A percentile compares a stretch with the other conserved stretches of the same genome.
Evolutionary conservation across 345 rosid species (phyloP).

Genomic region (Angophora floribunda): DNA sequence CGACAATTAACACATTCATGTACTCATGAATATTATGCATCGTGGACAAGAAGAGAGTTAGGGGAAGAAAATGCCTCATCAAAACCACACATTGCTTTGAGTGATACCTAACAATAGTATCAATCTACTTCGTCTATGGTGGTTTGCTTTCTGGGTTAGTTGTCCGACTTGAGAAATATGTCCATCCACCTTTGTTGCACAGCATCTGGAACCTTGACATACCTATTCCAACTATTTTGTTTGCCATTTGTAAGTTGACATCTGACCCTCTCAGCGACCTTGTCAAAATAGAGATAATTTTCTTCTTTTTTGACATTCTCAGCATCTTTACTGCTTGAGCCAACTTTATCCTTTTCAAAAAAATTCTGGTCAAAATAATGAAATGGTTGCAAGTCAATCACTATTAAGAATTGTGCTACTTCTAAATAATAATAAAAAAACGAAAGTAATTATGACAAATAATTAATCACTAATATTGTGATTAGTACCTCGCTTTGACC

Average conservation of each 20-base stretch:
- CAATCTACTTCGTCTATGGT: not conserved
- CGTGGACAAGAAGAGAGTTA: not conserved
- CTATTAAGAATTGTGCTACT: not conserved
- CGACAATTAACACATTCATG: not conserved
- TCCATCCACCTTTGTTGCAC: not conserved
- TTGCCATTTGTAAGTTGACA: not conserved
- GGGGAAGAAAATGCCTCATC: not conserved
- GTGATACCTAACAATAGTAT: not conserved
- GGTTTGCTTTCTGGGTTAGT: not conserved
- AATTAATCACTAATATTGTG: not conserved
- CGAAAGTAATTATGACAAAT: not conserved
- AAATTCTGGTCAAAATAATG: not conserved
- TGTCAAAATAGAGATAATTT: not conserved
- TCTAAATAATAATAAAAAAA: not conserved
- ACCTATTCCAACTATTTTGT: not conserved
- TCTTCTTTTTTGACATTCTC: not conserved
- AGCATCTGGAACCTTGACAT: not conserved
- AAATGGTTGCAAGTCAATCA: not conserved
- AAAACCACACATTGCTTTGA: not conserved
- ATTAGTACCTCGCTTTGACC: not conserved
- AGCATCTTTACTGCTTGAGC: not conserved
- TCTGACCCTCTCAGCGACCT: not conserved
- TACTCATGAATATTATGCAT: not conserved
- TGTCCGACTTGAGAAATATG: not conserved
- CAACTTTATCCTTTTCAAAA: not conserved